Percentiles rank a stretch among this genome's conserved stretches.
Evolutionary conservation across 139 green algal genomes (phyloP).

Genomic region (Yamagishiella unicocca): DNA sequence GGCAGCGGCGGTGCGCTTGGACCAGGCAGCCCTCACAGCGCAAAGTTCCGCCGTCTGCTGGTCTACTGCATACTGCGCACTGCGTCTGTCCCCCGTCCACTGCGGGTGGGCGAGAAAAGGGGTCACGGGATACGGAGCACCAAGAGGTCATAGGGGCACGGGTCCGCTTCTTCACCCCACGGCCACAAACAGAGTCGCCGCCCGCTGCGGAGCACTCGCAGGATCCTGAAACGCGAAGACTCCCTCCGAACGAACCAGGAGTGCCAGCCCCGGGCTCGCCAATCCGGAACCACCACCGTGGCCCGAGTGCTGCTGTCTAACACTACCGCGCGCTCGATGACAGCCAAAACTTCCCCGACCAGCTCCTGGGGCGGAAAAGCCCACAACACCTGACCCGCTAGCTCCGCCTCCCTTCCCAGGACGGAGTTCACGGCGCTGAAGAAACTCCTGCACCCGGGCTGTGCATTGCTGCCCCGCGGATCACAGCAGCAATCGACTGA

Average conservation of each 20-base stretch:
- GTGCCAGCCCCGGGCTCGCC: no score
- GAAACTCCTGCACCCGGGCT: not conserved
- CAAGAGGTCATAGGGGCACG: not conserved
- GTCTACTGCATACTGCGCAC: no score
- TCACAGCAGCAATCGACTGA: constrained; percentile 30
- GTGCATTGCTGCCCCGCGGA: not conserved
- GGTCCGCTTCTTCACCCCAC: not conserved
- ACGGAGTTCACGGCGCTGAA: not conserved
- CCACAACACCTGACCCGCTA: constrained; percentile 26
- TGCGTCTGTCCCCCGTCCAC: no score
- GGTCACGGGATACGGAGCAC: not conserved
- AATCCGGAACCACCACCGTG: constrained; percentile 20
- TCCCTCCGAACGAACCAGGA: not conserved
- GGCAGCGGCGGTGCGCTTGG: not conserved
- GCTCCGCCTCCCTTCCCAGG: not conserved
- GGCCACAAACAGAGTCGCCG: not conserved
- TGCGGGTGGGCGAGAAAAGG: not conserved
- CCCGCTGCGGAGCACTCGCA: not conserved
- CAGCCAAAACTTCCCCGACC: not conserved
- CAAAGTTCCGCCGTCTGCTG: not conserved
- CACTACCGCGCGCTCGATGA: not conserved
- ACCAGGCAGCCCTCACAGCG: not conserved
- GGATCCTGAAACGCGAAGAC: not conserved
- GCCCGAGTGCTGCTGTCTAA: not conserved
- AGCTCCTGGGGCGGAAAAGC: not conserved